Conservation (phyloP, 2,329 filamentous ascomycete genomes). For the Ilyonectria mors-panacis region DNA sequence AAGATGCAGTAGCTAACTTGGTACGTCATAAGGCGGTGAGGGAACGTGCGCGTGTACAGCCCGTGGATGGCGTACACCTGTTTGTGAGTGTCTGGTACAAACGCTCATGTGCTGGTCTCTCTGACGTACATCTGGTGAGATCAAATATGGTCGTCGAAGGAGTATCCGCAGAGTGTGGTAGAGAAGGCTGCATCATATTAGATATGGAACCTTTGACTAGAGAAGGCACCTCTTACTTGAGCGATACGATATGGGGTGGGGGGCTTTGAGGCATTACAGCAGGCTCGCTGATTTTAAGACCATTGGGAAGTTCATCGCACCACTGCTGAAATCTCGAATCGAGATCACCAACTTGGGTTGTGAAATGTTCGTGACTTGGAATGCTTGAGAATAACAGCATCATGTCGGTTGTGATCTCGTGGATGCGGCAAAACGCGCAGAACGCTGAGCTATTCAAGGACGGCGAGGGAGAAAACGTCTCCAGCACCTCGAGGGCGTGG, state of each 20-base stretch:
- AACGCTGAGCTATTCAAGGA: constrained; percentile 27
- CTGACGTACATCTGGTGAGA: background rate
- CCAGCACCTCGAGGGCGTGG: constrained; percentile 22
- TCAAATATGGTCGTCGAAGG: background rate
- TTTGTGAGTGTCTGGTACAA: background rate
- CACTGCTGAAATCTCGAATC: constrained; percentile 21
- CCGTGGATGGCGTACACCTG: constrained; percentile 24
- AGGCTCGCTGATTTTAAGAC: background rate
- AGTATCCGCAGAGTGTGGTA: constrained; percentile 8
- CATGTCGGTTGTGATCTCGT: constrained; percentile 40
- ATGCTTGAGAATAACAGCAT: constrained; percentile 33
- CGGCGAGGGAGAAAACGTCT: constrained; percentile 11
- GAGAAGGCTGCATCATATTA: background rate
- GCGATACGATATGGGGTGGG: constrained; percentile 7
- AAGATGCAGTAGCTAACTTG: constrained; percentile 45
- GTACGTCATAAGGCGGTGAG: constrained; percentile 41
- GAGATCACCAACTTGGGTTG: constrained; percentile 18
- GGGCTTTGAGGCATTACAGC: constrained; percentile 1
- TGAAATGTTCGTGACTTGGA: constrained; percentile 13
- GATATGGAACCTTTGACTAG: too few relatives aligned
- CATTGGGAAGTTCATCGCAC: constrained; percentile 14
- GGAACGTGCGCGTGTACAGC: constrained; percentile 36
- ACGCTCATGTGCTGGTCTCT: background rate
- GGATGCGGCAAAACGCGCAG: constrained; percentile 33
- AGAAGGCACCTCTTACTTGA: background rate